These are phyloP conservation scores for Thermochaetoides thermophila DNA, from an alignment of 495 filamentous ascomycete genomes.

Conservation along the genomic window DNA sequence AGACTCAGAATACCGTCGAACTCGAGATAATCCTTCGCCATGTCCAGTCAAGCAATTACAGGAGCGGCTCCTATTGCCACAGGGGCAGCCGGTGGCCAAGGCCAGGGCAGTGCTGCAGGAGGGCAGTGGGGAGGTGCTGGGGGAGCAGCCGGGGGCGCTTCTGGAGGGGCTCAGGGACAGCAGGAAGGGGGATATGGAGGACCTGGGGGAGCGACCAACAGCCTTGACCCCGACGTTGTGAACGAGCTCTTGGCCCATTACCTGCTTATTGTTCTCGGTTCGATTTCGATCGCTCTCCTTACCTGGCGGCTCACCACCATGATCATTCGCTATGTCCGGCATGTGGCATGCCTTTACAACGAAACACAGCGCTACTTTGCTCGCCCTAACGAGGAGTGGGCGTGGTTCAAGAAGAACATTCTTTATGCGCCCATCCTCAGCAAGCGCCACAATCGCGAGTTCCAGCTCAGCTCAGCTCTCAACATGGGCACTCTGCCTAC, in stretches of 20 bases:
- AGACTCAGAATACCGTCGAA: too few species aligned
- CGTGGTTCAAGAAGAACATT: constrained; percentile 64
- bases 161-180: constrained; percentile 1
- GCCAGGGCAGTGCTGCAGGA: too few species aligned
- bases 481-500: constrained; percentile 83
- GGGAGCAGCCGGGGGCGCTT: constrained; percentile 1
- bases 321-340: constrained; percentile 56
- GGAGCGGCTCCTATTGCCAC: too few species aligned
- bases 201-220: constrained; percentile 3
- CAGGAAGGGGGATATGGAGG: neutral
- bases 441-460: constrained; percentile 77
- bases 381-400: constrained; percentile 34
- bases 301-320: constrained; percentile 36
- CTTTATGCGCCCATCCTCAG: constrained; percentile 68
- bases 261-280: constrained; percentile 31
- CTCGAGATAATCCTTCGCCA: too few species aligned
- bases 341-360: constrained; percentile 52
- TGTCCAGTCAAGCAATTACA: too few species aligned
- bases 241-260: constrained; percentile 33
- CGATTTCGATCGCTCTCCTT: constrained; percentile 25
- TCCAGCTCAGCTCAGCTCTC: constrained; percentile 73
- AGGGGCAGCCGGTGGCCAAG: too few species aligned
- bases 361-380: constrained; percentile 47
- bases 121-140: constrained; percentile 1
- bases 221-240: constrained; percentile 17